Evolutionary conservation across 352 stramenopile genomes (phyloP), one percentile per base, ranked within the genome.

Genomic region (Pseudoperonospora humuli): DNA sequence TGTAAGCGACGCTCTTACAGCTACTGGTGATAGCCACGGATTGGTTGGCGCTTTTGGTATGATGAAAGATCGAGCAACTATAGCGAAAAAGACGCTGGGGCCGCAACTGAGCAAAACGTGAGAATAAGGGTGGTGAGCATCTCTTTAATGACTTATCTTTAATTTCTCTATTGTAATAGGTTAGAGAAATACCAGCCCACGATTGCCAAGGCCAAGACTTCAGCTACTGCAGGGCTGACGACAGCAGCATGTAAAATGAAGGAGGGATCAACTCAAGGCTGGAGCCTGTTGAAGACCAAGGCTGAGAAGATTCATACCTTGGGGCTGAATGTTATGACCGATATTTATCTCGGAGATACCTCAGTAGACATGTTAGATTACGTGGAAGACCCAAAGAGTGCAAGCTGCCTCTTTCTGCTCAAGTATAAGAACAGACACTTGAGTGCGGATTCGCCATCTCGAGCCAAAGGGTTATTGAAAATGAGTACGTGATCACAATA

Each of bases 211-310:
- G 74, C 84, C 39, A 76, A 72, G 41, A 83, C 69, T 34, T 86
- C 75, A n/a, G 75, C 78, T 3, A 74, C 64, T 18, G 69, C 75
- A 57, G 48, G 57, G 2, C 42, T 54, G n/a, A 49, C 41, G 6
- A 54, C 44, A 5, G 57, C 57, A 33, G 48, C 57, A 15, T 49
- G 60, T 31, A 71, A 66, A 40, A 68, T 88, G 19, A 85, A 82
- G 27, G 76, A 83, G 39, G 79, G 79, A 3, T 86, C 75, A 8
- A 82, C 73, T 3, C 74, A 92, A 39, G 73, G 78, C 3, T 90
- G 75, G 75, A 86, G 73, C 20, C 82, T 86, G 29, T 35, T 90
- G 25, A 87, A 86, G 63, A 87, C 64, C 13, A 87, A 81, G 39
- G 78, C 79, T 0, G 79, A 84, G 42, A 68, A 68, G 42, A 70